Evolutionary conservation across 2,329 filamentous ascomycete species (phyloP).

Genomic region (Fusarium domesticum): DNA sequence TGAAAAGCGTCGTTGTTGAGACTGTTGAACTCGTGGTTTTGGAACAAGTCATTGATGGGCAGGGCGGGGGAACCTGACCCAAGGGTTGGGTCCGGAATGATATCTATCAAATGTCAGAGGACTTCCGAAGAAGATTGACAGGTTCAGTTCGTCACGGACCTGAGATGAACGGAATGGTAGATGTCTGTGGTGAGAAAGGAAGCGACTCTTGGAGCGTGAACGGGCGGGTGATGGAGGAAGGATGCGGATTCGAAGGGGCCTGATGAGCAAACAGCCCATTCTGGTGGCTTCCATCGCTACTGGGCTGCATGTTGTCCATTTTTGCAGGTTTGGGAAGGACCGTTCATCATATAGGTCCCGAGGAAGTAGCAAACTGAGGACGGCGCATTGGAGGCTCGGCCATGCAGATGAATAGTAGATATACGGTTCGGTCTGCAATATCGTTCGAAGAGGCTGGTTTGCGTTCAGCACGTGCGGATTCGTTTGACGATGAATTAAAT

Average conservation of each 20-base stretch:
- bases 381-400: constrained; percentile 27
- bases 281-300: constrained; percentile 31
- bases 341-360: constrained; percentile 32
- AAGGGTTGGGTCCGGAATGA: constrained; percentile 63
- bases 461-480: not conserved
- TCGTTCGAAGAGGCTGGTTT: not conserved
- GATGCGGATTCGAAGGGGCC: constrained; percentile 20
- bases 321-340: constrained; percentile 28
- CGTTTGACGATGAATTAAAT: not conserved
- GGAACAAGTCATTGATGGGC: constrained; percentile 50
- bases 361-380: constrained; percentile 27
- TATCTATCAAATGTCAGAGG: constrained; percentile 45
- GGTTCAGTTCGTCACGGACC: constrained; percentile 47
- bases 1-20: constrained; percentile 68
- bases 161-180: constrained; percentile 73
- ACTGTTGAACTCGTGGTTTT: constrained; percentile 56
- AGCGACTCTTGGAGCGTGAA: constrained; percentile 72
- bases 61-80: constrained; percentile 54
- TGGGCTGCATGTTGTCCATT: constrained; percentile 33
- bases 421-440: constrained; percentile 6
- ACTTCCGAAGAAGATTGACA: not conserved
- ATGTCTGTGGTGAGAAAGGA: constrained; percentile 79
- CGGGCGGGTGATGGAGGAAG: constrained; percentile 39
- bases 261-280: constrained; percentile 35
- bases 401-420: constrained; percentile 9